Evolutionary conservation across 2,329 filamentous ascomycete species (phyloP).

Genomic region (Coleophoma crateriformis): DNA sequence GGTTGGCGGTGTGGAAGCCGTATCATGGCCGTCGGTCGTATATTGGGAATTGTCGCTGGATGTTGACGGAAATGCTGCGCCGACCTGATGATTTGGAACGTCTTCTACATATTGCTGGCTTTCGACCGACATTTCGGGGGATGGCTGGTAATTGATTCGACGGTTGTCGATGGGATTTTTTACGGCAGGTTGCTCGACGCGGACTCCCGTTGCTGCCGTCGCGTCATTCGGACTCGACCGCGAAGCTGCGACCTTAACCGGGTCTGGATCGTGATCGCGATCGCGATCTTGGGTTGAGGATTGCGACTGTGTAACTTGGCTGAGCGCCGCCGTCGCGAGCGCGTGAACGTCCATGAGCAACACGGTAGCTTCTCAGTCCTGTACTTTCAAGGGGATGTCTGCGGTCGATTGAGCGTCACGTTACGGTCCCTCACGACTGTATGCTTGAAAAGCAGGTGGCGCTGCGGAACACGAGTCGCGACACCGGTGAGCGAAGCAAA

Average conservation of each 20-base stretch:
- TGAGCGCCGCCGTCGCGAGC: slow-evolving; percentile 21
- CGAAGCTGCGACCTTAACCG: slow-evolving; percentile 12
- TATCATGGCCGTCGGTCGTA: slow-evolving; percentile 34
- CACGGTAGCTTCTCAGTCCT: not conserved
- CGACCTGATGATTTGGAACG: slow-evolving; percentile 5
- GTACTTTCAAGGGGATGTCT: not conserved
- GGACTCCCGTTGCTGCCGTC: slow-evolving; percentile 21
- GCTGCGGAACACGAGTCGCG: not conserved
- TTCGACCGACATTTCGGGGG: slow-evolving; percentile 2
- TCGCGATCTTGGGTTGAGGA: slow-evolving; percentile 7
- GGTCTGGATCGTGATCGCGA: slow-evolving; percentile 9
- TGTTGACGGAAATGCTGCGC: slow-evolving; percentile 9
- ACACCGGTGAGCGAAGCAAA: too few species aligned
- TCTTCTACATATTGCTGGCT: slow-evolving; percentile 5
- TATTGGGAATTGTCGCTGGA: slow-evolving; percentile 39
- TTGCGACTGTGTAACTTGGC: slow-evolving; percentile 10
- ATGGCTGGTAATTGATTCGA: slow-evolving; percentile 6
- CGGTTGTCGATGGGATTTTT: slow-evolving; percentile 16
- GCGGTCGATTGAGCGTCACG: not conserved
- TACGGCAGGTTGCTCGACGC: slow-evolving; percentile 13
- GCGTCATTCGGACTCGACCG: slow-evolving; percentile 11
- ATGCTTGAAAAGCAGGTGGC: not conserved
- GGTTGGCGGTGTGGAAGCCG: slow-evolving; percentile 31
- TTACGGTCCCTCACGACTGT: not conserved
- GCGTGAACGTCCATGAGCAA: slow-evolving; percentile 19